Evolutionary conservation across 2,329 filamentous ascomycete genomes (phyloP).

Genomic region (Thyridium curvatum): DNA sequence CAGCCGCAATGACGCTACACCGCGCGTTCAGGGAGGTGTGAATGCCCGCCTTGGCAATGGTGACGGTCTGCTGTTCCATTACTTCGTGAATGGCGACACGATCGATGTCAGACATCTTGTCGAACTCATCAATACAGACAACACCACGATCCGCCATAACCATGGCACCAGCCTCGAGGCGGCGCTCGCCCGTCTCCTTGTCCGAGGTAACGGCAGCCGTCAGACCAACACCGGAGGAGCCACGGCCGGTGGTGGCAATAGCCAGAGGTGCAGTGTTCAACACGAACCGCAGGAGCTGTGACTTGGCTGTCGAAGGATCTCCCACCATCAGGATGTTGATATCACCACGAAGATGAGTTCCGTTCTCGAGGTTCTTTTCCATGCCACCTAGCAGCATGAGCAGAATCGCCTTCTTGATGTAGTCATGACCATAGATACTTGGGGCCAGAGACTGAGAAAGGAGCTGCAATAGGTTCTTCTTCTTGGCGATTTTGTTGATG

Average conservation of each 20-base stretch:
- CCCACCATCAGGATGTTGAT: slow-evolving; percentile 99
- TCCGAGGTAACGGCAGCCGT: slow-evolving; percentile 94
- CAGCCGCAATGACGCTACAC: slow-evolving; percentile 92
- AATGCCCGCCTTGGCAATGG: slow-evolving; percentile 96
- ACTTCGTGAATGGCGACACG: slow-evolving; percentile 99
- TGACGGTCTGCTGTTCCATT: slow-evolving; percentile 99
- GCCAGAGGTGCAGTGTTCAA: slow-evolving; percentile 94
- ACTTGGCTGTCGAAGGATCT: slow-evolving; percentile 97
- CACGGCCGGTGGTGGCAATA: slow-evolving; percentile 93
- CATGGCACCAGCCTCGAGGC: slow-evolving; percentile 96
- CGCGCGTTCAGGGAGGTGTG: slow-evolving; percentile 95
- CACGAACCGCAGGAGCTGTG: slow-evolving; percentile 94
- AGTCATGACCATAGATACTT: slow-evolving; percentile 93
- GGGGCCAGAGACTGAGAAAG: slow-evolving; percentile 91
- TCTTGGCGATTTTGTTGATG: slow-evolving; percentile 96
- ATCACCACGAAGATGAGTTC: slow-evolving; percentile 94
- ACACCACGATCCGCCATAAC: slow-evolving; percentile 95
- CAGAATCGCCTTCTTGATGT: slow-evolving; percentile 96
- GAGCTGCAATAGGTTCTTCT: slow-evolving; percentile 86
- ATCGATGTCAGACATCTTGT: slow-evolving; percentile 99
- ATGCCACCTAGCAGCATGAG: slow-evolving; percentile 92
- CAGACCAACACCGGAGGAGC: slow-evolving; percentile 94
- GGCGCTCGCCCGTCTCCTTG: slow-evolving; percentile 93
- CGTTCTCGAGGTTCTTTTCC: slow-evolving; percentile 98
- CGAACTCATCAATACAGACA: slow-evolving; percentile 98